These are phyloP conservation scores for Ceratocystis cubensis DNA, from an alignment of 2,329 filamentous ascomycete genomes.

Conservation along the genomic window DNA sequence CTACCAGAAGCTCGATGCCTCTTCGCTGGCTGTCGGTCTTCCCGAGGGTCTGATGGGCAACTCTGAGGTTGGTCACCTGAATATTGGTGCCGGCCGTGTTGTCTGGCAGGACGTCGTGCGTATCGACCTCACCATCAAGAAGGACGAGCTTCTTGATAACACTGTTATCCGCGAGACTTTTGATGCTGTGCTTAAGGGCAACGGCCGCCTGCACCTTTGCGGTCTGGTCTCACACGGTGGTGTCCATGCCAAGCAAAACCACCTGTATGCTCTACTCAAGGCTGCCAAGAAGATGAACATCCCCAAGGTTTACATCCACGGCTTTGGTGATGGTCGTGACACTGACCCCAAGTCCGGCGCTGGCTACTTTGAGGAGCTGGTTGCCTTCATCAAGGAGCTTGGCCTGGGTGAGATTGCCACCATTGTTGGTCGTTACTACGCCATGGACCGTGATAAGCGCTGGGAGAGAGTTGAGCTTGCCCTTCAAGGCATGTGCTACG, in stretches of 20 bases:
- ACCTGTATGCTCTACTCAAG: slow-evolving; percentile 75
- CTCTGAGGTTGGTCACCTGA: slow-evolving; percentile 95
- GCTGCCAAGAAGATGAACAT: slow-evolving; percentile 81
- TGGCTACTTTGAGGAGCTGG: slow-evolving; percentile 74
- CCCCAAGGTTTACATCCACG: slow-evolving; percentile 93
- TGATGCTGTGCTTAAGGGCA: slow-evolving; percentile 68
- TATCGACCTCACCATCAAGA: slow-evolving; percentile 88
- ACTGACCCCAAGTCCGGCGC: slow-evolving; percentile 92
- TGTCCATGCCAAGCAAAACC: slow-evolving; percentile 92
- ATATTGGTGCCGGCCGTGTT: slow-evolving; percentile 93
- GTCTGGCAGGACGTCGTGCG: slow-evolving; percentile 98
- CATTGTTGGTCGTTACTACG: slow-evolving; percentile 89
- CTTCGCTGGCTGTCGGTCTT: slow-evolving; percentile 86
- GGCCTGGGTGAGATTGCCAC: slow-evolving; percentile 81
- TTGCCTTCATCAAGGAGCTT: slow-evolving; percentile 70
- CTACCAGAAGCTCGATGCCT: slow-evolving; percentile 87
- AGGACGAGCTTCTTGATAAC: slow-evolving; percentile 62
- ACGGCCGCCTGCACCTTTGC: slow-evolving; percentile 81
- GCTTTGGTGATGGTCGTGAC: slow-evolving; percentile 95
- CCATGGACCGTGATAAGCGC: slow-evolving; percentile 99
- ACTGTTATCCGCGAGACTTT: slow-evolving; percentile 67
- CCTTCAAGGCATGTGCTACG: slow-evolving; percentile 71
- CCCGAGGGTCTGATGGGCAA: slow-evolving; percentile 98
- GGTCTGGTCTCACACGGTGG: slow-evolving; percentile 91
- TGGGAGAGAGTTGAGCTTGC: slow-evolving; percentile 92